Evolutionary conservation across 2,329 filamentous ascomycete species (phyloP), one percentile per base, ranked within the genome.

Genomic region (Monosporascus sp.): DNA sequence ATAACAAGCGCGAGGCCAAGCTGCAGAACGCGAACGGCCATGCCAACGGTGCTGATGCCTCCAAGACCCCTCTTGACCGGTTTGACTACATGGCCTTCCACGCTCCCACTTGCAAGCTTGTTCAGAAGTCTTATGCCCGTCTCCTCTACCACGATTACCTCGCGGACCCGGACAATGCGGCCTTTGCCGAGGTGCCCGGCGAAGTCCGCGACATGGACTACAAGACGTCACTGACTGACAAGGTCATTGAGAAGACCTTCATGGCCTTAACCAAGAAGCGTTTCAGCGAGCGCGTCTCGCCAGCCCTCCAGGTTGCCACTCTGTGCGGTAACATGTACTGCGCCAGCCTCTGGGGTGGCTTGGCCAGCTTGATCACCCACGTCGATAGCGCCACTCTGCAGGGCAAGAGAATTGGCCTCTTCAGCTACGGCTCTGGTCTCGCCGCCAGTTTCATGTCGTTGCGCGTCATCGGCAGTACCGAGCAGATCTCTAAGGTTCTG

Each of bases 121-220:
- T 94, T 57, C 78, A 88, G 68, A 94, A 94, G 78, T 91, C 88
- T 19, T 94, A 91, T 69, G 89, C 83, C 55, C 87, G 89, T 61
- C 79, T 94, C 60, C 78, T 93, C 54, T 94, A 94, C 81, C 90
- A 93, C 70, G 89, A 94, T 75, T 94, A 87, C 78, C 79, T 93
- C 37, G 75, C 77, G 70, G 80, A 91, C 71, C 83, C 88, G 48
- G 78, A 84, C 58, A 77, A 80, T 71, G 73, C 85, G 47, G 78
- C 78, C 52, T 94, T 93, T 67, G 81, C 82, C 56, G 87, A 91
- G 60, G 87, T 93, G 38, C 81, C 89, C 51, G 79, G 86, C 43
- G 89, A 92, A 72, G 75, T 93, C 57, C 84, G 86, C 59, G 87
- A 90, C 65, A 79, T 94, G 73, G 85, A 89, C 68, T 93, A 93